These are phyloP conservation scores for Chytriomyces sp. DNA, from an alignment of 192 early-diverging fungal genomes.

Conservation along the genomic window DNA sequence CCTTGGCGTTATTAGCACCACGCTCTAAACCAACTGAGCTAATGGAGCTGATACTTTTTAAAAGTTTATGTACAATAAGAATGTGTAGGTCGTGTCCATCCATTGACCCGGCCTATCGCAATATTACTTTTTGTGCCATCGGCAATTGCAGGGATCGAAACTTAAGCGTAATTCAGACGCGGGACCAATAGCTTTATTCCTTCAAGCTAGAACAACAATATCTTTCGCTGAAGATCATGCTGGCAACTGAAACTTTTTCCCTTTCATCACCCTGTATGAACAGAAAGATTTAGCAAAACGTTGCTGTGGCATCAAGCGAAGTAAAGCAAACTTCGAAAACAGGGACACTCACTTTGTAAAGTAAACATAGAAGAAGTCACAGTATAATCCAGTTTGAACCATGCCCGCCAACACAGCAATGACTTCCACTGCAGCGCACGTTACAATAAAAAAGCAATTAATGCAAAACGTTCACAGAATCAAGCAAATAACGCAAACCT, in stretches of 20 bases:
- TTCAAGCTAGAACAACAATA: too few relatives aligned
- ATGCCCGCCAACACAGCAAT: conserved; percentile 89
- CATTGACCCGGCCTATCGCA: too few relatives aligned
- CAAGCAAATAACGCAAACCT: neutral
- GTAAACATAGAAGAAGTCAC: conserved; percentile 99
- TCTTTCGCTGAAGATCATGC: conserved; percentile 32
- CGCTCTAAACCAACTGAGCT: too few relatives aligned
- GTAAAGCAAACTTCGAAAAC: neutral
- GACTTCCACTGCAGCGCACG: conserved; percentile 63
- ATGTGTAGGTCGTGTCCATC: too few relatives aligned
- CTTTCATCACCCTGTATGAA: conserved; percentile 59
- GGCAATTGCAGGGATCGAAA: too few relatives aligned
- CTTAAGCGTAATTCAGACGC: too few relatives aligned
- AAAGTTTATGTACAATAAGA: too few relatives aligned
- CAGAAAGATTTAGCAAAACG: neutral
- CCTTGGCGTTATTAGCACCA: too few relatives aligned
- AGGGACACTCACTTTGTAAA: conserved; percentile 60
- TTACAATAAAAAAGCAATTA: neutral
- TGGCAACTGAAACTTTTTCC: conserved; percentile 74
- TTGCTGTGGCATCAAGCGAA: neutral
- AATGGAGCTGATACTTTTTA: too few relatives aligned
- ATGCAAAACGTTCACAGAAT: neutral
- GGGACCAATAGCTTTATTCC: too few relatives aligned
- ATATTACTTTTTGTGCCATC: too few relatives aligned
- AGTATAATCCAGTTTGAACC: conserved; percentile 93